Percentiles rank a stretch among this genome's conserved stretches.
Conservation (phyloP, 2,329 filamentous ascomycete species). For the Paradendryphiella salina region DNA sequence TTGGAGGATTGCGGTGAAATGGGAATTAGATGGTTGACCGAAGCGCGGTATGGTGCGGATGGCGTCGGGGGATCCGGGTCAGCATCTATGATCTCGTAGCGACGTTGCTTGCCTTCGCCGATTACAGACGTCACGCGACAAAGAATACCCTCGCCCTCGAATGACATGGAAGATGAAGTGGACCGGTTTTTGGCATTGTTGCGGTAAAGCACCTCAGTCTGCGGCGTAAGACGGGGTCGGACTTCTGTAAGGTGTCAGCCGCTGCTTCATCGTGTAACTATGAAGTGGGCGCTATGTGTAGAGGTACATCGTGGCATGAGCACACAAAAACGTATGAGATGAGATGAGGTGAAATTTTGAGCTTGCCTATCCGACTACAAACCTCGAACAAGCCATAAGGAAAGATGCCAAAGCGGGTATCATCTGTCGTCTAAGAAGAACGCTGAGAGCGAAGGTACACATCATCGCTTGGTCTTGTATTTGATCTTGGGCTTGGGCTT, state of each 20-base stretch:
- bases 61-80: conserved; percentile 50
- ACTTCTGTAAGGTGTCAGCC: conserved; percentile 17
- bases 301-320: conserved; percentile 11
- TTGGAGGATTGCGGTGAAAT: conserved; percentile 51
- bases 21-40: conserved; percentile 51
- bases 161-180: conserved; percentile 23
- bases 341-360: conserved; percentile 19
- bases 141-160: conserved; percentile 57
- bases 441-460: conserved; percentile 7
- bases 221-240: conserved; percentile 42
- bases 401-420: conserved; percentile 25
- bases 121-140: conserved; percentile 57
- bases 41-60: conserved; percentile 50
- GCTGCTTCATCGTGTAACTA: neutral
- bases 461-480: conserved; percentile 25
- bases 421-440: conserved; percentile 21
- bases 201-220: conserved; percentile 57
- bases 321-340: conserved; percentile 17
- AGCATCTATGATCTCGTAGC: conserved; percentile 58
- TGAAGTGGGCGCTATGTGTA: conserved; percentile 1
- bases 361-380: conserved; percentile 25
- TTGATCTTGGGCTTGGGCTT: conserved; percentile 19
- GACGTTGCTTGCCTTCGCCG: conserved; percentile 57
- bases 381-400: conserved; percentile 23
- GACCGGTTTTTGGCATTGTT: conserved; percentile 51